Evolutionary conservation across 2,329 filamentous ascomycete species (phyloP), one percentile per base, ranked within the genome.

Genomic region (Coccinonectria pachysandricola): DNA sequence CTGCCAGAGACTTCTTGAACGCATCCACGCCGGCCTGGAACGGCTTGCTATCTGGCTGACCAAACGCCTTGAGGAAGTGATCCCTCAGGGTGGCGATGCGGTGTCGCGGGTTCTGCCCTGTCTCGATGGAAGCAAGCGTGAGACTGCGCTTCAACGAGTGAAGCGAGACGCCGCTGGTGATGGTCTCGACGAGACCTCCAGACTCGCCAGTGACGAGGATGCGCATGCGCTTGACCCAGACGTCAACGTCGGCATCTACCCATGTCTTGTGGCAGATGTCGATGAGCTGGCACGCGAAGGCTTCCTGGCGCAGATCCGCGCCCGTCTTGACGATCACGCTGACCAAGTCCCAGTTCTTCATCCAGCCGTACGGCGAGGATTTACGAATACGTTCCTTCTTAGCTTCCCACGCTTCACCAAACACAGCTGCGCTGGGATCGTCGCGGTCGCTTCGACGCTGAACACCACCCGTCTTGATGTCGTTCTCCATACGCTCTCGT

Each of bases 191-290:
- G 23, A 91, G 68, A 3, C 83, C 83, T 2, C 80, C 87, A 7
- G 79, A 83, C 57, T 88, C 83, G 34, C 83, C 83, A 5, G 82
- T 88, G 20, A 91, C 83, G 27, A 91, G 61, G 27, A 91, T 91
- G 28, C 82, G 75, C 83, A 91, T 91, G 32, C 79, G 66, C 56
- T 87, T 87, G 12, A 87, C 80, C 83, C 84, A 91, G n/a, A 91
- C 83, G 18, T 79, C 69, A 16, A 82, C 72, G 14, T 65, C 60
- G 10, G 80, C 77, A 36, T 86, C 81, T 23, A 75, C 60, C 79
- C 82, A 91, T 40, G 87, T 86, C 56, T 79, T 82, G 46, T 81
- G 70, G 54, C 83, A 91, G 8, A 86, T 79, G 31, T 74, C 66
- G 40, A 91, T 91, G 22, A 91, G 68, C 56, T 91, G 83, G 50